Evolutionary conservation across 495 filamentous ascomycete genomes (phyloP).

Genomic region (Bacidia rubella): DNA sequence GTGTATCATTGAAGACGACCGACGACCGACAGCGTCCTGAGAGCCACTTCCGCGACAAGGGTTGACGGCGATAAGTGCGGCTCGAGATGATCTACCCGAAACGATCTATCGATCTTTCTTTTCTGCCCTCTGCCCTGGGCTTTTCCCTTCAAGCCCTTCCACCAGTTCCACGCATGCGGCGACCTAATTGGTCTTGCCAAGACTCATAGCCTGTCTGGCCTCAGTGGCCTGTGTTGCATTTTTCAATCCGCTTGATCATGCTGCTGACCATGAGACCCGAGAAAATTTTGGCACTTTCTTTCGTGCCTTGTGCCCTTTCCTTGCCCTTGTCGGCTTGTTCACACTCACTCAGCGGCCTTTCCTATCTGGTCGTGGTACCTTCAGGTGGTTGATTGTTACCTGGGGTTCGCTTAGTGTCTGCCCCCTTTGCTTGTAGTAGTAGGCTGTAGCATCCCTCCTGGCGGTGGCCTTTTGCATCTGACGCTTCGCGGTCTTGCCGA

Average conservation of each 20-base stretch:
- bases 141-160: too few species aligned
- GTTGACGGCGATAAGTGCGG: neutral
- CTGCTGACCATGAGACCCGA: neutral
- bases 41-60: neutral
- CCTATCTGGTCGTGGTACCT: neutral
- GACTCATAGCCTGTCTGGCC: neutral
- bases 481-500: conserved; percentile 1
- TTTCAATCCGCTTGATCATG: neutral
- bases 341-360: neutral
- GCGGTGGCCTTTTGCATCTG: neutral
- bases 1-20: neutral
- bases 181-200: neutral
- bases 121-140: too few species aligned
- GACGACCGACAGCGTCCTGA: neutral
- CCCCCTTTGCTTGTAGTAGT: neutral
- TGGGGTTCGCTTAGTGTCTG: neutral
- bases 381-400: neutral
- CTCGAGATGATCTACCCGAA: neutral
- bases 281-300: neutral
- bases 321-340: too few species aligned
- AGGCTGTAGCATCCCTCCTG: neutral
- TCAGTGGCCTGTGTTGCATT: neutral
- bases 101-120: neutral
- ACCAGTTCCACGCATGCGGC: neutral
- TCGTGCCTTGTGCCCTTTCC: neutral